Percentiles rank a stretch among this genome's conserved stretches.
Evolutionary conservation across 352 stramenopile genomes (phyloP).

Genomic region (Pythium myriotylum): DNA sequence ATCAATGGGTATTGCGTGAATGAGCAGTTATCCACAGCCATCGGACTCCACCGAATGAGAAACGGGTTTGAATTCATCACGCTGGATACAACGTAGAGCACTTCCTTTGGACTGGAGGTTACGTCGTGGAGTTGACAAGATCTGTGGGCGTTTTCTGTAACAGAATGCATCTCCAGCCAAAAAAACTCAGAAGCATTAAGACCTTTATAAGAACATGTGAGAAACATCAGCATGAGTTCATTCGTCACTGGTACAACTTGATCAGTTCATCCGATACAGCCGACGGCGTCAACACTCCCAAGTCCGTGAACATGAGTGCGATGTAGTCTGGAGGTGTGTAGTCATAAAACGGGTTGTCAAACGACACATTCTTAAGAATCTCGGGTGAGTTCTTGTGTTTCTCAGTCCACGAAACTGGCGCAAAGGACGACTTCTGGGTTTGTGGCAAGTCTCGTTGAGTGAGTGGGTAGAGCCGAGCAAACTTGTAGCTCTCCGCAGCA

Average conservation of each 20-base stretch:
- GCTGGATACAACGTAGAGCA: too few species aligned
- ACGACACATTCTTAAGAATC: conserved; percentile 63
- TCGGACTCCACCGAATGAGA: too few species aligned
- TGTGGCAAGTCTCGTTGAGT: conserved; percentile 94
- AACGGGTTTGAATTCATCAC: too few species aligned
- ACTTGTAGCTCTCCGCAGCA: conserved; percentile 98
- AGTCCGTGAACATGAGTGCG: conserved; percentile 98
- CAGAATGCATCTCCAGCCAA: too few species aligned
- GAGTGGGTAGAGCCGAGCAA: conserved; percentile 97
- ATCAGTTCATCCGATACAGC: conserved; percentile 99
- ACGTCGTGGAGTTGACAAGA: too few species aligned
- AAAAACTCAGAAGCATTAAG: too few species aligned
- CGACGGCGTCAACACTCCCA: conserved; percentile 97
- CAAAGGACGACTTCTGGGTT: conserved; percentile 58
- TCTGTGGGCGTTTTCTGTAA: too few species aligned
- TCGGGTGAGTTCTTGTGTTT: conserved; percentile 20
- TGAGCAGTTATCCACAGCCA: too few species aligned
- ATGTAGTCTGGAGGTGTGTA: conserved; percentile 98
- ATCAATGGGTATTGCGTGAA: too few species aligned
- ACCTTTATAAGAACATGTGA: too few species aligned
- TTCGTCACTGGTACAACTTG: conserved; percentile 95
- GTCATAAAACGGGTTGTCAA: conserved; percentile 93
- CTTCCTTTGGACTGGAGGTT: too few species aligned
- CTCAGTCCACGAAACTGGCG: conserved; percentile 17
- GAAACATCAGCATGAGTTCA: background rate